phyloP scores from a whole-genome alignment of 148 eudicot species.

The Amaranthus palmeri region DNA sequence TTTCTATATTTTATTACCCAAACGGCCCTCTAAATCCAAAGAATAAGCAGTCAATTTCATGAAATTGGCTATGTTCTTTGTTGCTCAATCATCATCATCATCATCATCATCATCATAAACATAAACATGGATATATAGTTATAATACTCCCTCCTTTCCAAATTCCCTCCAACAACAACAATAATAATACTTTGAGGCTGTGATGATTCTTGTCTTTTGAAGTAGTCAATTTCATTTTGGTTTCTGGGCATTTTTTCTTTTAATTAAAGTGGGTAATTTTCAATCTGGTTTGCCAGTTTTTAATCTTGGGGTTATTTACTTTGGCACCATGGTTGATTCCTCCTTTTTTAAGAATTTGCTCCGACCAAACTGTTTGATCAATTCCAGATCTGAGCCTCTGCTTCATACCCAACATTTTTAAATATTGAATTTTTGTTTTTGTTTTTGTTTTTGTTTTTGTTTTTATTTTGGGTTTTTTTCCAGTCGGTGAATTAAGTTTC shows the following conservation, averaged over 20 bases:
- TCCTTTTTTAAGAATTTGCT: not conserved
- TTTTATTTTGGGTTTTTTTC: no score
- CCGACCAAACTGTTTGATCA: not conserved
- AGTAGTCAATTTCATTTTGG: conserved; percentile 4
- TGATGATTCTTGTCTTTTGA: not conserved
- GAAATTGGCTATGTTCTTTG: no score
- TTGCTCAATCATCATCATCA: no score
- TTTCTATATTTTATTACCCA: not conserved
- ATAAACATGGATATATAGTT: no score
- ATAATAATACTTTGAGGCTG: not conserved
- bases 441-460: not conserved
- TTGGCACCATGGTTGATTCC: conserved; percentile 3
- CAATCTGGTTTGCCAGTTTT: not conserved
- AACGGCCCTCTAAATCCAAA: conserved; percentile 3
- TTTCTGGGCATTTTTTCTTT: not conserved
- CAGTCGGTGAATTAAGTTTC: no score
- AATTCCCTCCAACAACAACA: no score
- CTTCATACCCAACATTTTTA: no score
- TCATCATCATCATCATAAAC: no score
- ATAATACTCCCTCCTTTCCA: no score
- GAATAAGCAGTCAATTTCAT: no score
- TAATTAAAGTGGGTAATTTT: not conserved
- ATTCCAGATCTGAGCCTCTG: conserved; percentile 14
- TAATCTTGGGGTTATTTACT: not conserved
- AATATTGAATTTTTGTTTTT: not conserved